Evolutionary conservation across 441 rosid genomes (phyloP).

Genomic region (Macaranga tanarius): DNA sequence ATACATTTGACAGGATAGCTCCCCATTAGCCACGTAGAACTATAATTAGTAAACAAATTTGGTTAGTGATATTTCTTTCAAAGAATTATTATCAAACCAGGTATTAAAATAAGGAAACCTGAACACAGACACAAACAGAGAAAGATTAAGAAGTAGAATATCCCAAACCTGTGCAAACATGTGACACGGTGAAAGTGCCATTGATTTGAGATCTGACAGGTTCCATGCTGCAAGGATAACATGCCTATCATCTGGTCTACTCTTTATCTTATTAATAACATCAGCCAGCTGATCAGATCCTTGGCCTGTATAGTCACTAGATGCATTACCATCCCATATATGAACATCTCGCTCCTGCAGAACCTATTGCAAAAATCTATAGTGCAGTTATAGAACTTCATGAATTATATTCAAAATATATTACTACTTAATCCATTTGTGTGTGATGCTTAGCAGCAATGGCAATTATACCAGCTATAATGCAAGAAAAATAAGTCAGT

Average conservation of each 20-base stretch:
- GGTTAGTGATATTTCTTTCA: not conserved
- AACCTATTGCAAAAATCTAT: slow-evolving; percentile 33
- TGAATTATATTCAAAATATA: not conserved
- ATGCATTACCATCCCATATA: slow-evolving; percentile 75
- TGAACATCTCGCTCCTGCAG: slow-evolving; percentile 68
- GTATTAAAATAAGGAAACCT: not conserved
- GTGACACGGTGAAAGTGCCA: slow-evolving; percentile 80
- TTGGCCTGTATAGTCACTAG: slow-evolving; percentile 60
- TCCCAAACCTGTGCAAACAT: slow-evolving; percentile 63
- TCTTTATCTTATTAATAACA: slow-evolving; percentile 65
- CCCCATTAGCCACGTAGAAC: slow-evolving; percentile 72
- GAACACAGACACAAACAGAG: not conserved
- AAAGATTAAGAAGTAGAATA: not conserved
- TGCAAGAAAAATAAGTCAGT: not conserved
- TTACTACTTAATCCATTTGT: not conserved
- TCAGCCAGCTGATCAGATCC: slow-evolving; percentile 67
- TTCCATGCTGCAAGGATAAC: slow-evolving; percentile 70
- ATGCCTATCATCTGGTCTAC: slow-evolving; percentile 55
- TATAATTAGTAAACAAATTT: slow-evolving; percentile 15
- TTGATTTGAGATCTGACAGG: slow-evolving; percentile 64
- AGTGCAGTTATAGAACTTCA: not conserved
- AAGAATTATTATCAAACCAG: not conserved
- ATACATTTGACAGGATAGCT: slow-evolving; percentile 72
- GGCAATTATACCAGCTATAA: not conserved
- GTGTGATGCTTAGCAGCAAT: not conserved